Evolutionary conservation across 306 rosid species (phyloP).

Genomic region (Rosa chinensis): DNA sequence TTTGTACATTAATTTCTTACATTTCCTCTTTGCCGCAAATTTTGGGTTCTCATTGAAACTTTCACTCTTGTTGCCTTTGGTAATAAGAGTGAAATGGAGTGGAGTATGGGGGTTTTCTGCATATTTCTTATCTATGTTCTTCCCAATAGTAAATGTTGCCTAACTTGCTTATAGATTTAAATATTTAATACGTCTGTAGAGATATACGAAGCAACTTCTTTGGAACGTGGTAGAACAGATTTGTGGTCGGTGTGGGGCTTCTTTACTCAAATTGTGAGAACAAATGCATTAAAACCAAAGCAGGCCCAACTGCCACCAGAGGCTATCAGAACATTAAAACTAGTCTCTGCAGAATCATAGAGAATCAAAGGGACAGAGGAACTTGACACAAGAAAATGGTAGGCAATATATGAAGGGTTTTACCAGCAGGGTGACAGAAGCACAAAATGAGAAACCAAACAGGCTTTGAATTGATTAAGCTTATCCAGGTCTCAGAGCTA

Average conservation of each 20-base stretch:
- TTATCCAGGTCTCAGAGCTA: neutral
- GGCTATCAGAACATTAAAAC: neutral
- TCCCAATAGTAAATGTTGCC: constrained; percentile 4
- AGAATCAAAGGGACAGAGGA: neutral
- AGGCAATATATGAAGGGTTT: neutral
- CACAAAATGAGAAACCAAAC: neutral
- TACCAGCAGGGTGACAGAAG: neutral
- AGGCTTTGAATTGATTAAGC: neutral
- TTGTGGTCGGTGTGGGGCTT: neutral
- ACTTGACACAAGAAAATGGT: neutral
- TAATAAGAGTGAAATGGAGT: neutral
- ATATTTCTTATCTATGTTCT: neutral
- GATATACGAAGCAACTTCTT: constrained; percentile 82
- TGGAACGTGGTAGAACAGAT: constrained; percentile 48
- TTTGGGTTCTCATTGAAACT: neutral
- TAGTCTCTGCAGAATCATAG: neutral
- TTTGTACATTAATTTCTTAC: neutral
- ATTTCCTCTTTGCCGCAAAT: neutral
- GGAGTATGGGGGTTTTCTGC: neutral
- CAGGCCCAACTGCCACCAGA: neutral
- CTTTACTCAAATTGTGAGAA: neutral
- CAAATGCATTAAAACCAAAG: neutral
- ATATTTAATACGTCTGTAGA: constrained; percentile 47
- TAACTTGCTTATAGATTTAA: constrained; percentile 16
- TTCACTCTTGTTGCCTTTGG: neutral